A percentile compares a stretch with the other conserved stretches of the same genome.
phyloP scores from a whole-genome alignment of 371 early-diverging fungal species.

The Lichtheimia corymbifera region DNA sequence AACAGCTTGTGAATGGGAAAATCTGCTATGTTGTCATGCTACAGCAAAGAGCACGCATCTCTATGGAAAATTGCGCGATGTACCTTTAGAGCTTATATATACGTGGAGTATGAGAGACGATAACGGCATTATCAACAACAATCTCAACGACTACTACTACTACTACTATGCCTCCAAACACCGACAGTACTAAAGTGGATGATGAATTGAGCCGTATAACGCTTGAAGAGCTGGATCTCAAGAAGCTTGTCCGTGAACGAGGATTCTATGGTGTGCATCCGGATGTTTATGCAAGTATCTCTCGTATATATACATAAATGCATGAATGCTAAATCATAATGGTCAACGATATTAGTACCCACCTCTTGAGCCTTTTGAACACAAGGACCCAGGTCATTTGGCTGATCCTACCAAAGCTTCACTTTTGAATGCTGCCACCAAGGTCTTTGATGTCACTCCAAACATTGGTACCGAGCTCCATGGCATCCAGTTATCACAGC shows the following conservation, averaged over 20 bases:
- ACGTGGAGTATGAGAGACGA: too few species aligned
- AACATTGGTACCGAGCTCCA: conserved; percentile 71
- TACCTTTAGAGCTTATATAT: too few species aligned
- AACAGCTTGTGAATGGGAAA: too few species aligned
- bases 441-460: conserved; percentile 61
- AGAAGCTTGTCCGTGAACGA: conserved; percentile 32
- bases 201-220: conserved; percentile 24
- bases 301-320: neutral
- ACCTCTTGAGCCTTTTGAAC: conserved; percentile 31
- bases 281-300: conserved; percentile 26
- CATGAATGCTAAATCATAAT: neutral
- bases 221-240: conserved; percentile 34
- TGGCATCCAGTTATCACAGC: conserved; percentile 52
- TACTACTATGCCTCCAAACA: conserved; percentile 11
- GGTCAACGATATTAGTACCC: conserved; percentile 31
- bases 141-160: too few species aligned
- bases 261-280: conserved; percentile 40
- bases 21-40: too few species aligned
- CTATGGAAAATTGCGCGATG: too few species aligned
- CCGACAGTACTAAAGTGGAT: conserved; percentile 15
- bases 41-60: too few species aligned
- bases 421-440: conserved; percentile 52
- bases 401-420: conserved; percentile 63
- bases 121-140: too few species aligned
- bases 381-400: conserved; percentile 44